Percentiles rank a stretch among this genome's conserved stretches.
These are phyloP conservation scores for Phytophthora meadii DNA, from an alignment of 352 stramenopile genomes.

Conservation along the genomic window DNA sequence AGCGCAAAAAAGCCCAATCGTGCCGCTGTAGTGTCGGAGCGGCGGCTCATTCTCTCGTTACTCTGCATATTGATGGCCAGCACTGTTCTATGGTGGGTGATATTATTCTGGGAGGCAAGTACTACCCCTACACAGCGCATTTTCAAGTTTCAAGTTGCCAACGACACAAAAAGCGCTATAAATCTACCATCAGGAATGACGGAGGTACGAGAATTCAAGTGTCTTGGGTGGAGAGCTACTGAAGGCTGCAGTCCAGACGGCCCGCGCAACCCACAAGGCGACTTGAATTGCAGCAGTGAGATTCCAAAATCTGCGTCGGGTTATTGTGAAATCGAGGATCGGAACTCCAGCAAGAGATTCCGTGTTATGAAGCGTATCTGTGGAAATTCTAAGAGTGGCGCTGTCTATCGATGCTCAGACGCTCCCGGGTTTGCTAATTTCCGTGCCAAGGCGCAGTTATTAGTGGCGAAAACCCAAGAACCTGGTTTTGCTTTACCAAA, in stretches of 20 bases:
- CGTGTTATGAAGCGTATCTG: conserved; percentile 72
- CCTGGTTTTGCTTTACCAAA: conserved; percentile 4
- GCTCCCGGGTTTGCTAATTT: conserved; percentile 71
- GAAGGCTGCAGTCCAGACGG: conserved; percentile 47
- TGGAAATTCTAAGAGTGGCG: conserved; percentile 42
- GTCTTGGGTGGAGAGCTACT: conserved; percentile 67
- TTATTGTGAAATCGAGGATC: conserved; percentile 69
- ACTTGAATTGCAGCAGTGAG: conserved; percentile 48
- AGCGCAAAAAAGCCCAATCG: background rate
- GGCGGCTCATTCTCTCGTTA: conserved; percentile 1
- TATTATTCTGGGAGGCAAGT: conserved; percentile 3
- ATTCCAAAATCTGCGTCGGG: conserved; percentile 44
- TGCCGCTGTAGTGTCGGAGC: conserved; percentile 6
- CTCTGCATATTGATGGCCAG: background rate
- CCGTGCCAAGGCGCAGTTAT: conserved; percentile 13
- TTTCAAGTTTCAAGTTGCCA: background rate
- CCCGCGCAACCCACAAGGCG: conserved; percentile 39
- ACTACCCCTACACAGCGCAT: background rate
- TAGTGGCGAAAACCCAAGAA: background rate
- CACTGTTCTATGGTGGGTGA: conserved; percentile 8
- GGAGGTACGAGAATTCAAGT: conserved; percentile 33
- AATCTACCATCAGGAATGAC: conserved; percentile 4
- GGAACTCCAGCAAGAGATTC: conserved; percentile 49
- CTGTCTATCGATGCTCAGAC: conserved; percentile 50
- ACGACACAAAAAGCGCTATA: background rate